Evolutionary conservation across 2,329 filamentous ascomycete species (phyloP), one percentile per base, ranked within the genome.

Genomic region (Neofusicoccum laricinum): DNA sequence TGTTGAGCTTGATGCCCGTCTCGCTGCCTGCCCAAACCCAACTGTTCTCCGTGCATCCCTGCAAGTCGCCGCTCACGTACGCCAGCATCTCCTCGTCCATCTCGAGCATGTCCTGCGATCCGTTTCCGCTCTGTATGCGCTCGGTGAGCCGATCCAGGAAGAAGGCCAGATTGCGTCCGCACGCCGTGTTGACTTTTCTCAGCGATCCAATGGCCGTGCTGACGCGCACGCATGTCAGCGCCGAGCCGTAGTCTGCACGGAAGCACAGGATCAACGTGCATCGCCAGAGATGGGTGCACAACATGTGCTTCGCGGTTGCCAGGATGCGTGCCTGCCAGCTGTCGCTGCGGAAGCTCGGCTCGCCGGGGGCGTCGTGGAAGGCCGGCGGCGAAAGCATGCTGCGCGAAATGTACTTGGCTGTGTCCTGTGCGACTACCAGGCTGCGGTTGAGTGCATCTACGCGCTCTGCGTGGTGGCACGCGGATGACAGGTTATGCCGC

Each of bases 11-110:
- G 51, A 69, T 66, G 48, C 67, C 69, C n/a, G 34, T 85, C 83
- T 71, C 85, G 79, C 72, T 72, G 32, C 78, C 79, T 6, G 72
- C 69, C 94, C 93, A 97, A 3, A 93, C 85, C 94, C 94, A 98
- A 12, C 89, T 88, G 40, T 86, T 86, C 61, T 93, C 89, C 0
- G 84, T 82, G n/a, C 85, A 87, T 1, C 89, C 90, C 77, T 98
- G 94, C 71, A 96, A 82, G 77, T 98, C 95, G 0, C 89, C 91
- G 34, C 91, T 94, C 0, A 91, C 87, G 71, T 97, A 97, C 0
- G 89, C 91, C 32, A 98, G 80, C 69, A 98, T 85, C 74, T 97
- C 94, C 73, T 98, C 93, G 71, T 99, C 93, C 2, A 83, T 81
- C 50, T 87, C 85, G 1, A 86, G 72, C 49, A 76, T 73, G 38